A percentile compares a stretch with the other conserved stretches of the same genome.
phyloP scores from a whole-genome alignment of 805 yeast species.

The Kregervanrija delftensis region DNA sequence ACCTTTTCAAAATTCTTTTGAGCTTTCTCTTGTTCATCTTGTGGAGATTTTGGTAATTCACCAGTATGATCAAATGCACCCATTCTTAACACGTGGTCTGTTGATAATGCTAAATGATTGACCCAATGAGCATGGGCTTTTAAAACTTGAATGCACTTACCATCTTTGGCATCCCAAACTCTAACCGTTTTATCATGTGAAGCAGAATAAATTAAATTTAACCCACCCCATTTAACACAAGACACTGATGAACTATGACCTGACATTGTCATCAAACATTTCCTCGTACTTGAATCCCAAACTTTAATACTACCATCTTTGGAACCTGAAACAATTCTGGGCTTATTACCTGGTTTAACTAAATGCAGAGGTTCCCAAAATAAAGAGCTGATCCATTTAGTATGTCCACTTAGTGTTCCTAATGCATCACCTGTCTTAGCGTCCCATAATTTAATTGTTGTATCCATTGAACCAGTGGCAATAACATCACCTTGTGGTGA shows the following conservation, averaged over 20 bases:
- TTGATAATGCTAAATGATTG: conserved; percentile 84
- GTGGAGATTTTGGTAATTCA: conserved; percentile 33
- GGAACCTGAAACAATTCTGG: conserved; percentile 78
- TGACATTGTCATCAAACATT: conserved; percentile 60
- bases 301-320: conserved; percentile 85
- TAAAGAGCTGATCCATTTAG: conserved; percentile 83
- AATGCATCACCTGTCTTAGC: conserved; percentile 62
- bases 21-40: conserved; percentile 48
- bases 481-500: conserved; percentile 86
- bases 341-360: conserved; percentile 54
- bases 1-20: conserved; percentile 53
- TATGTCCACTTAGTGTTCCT: conserved; percentile 69
- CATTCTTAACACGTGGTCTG: conserved; percentile 79
- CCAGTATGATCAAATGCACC: conserved; percentile 85
- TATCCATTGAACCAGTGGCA: conserved; percentile 97
- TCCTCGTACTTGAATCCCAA: conserved; percentile 78
- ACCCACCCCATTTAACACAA: conserved; percentile 97
- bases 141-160: conserved; percentile 70
- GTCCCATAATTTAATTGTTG: conserved; percentile 84
- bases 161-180: conserved; percentile 81
- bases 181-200: conserved; percentile 95
- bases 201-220: conserved; percentile 74
- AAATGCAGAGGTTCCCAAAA: conserved; percentile 94
- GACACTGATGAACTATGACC: conserved; percentile 89
- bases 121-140: conserved; percentile 98